Conservation (phyloP, 768 basidiomycete species). For the Suillus spraguei region DNA sequence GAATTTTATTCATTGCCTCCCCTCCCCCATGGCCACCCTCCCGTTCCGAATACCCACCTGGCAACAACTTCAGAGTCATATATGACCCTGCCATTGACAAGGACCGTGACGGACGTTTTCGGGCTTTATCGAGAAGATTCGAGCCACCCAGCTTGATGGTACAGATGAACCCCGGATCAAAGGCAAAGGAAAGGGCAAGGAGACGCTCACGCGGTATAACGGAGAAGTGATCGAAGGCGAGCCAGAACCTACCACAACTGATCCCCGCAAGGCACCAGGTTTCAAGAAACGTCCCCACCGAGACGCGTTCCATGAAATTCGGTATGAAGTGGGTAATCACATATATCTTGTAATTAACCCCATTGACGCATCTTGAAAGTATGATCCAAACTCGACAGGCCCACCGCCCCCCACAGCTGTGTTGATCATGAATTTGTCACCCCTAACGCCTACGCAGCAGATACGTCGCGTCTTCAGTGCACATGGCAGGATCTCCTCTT, state of each 20-base stretch:
- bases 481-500: slow-evolving; percentile 63
- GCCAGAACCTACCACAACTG: slow-evolving; percentile 42
- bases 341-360: slow-evolving; percentile 11
- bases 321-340: slow-evolving; percentile 55
- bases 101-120: slow-evolving; percentile 42
- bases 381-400: slow-evolving; percentile 71
- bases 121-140: slow-evolving; percentile 45
- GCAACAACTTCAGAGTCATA: slow-evolving; percentile 59
- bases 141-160: slow-evolving; percentile 33
- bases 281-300: slow-evolving; percentile 35
- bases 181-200: slow-evolving; percentile 68
- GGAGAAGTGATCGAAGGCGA: slow-evolving; percentile 55
- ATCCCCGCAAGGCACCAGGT: slow-evolving; percentile 56
- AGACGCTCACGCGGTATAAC: slow-evolving; percentile 52
- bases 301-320: slow-evolving; percentile 45
- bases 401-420: slow-evolving; percentile 77
- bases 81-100: slow-evolving; percentile 62
- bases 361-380: slow-evolving; percentile 43
- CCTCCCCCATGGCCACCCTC: slow-evolving; percentile 60
- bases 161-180: slow-evolving; percentile 48
- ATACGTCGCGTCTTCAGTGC: slow-evolving; percentile 66
- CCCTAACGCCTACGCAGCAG: slow-evolving; percentile 64
- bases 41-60: slow-evolving; percentile 47
- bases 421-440: slow-evolving; percentile 70
- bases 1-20: slow-evolving; percentile 43